Base-by-base conservation (phyloP, 1,139 yeast species). In the Suhomyces kunorum region DNA sequence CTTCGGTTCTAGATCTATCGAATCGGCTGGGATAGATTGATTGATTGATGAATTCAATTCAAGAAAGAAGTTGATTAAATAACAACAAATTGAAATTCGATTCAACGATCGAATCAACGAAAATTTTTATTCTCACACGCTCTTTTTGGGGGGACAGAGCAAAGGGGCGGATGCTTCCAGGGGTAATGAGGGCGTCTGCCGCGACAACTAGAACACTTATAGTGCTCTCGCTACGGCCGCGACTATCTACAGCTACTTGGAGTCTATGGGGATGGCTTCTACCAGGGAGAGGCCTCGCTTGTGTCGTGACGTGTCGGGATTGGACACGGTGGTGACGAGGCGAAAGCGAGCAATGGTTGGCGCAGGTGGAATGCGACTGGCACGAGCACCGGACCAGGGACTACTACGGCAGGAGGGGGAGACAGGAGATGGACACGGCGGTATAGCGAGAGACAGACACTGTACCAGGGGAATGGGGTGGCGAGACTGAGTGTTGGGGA, bases 61-160 rank as follows among this genome's bases (percentile, higher is more conserved):
- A 42, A 38, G 20, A 35, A 42, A 38, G 39, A 35, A 42, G 39
- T 22, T 38, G 27, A 28, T 37, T 34, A 34, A 43, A 40, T 43
- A 43, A 43, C 46, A 43, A 43, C 46, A 43, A 43, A 43, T 43
- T 44, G 40, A 39, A 43, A 36, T 29, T 33, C 39, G 37, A 40
- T 35, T 40, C 37, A 41, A 34, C 45, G 45, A 42, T 30, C 24
- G 38, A 34, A 33, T 41, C 41, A 42, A 38, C 40, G 41, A 42
- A 42, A 42, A 32, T 29, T 42, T 38, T 42, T 42, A 35, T 42
- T 35, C 42, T 32, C 45, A 42, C 45, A 42, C 45, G 45, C 44
- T 32, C 42, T 35, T 32, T 39, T 37, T 38, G 36, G 26, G 34
- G 36, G n/a, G n/a, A 19, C 32, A 19, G 30, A 33, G 26, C 30